phyloP scores from a whole-genome alignment of 2,329 filamentous ascomycete genomes.

The Cercospora citrullina region DNA sequence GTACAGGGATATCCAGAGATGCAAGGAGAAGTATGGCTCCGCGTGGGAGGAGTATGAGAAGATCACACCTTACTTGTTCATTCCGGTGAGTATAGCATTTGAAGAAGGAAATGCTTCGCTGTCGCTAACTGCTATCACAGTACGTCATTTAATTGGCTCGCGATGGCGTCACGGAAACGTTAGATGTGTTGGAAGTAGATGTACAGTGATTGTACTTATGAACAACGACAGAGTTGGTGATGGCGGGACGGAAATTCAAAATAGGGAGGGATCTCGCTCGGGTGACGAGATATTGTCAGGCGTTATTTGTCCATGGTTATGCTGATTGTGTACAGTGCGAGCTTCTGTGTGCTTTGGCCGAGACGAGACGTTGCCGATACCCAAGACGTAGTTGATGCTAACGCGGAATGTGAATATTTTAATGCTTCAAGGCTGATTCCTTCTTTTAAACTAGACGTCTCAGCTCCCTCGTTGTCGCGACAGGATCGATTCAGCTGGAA shows the following conservation, averaged over 20 bases:
- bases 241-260: background rate
- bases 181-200: background rate
- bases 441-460: background rate
- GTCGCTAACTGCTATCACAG: slow-evolving; percentile 21
- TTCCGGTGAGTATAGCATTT: slow-evolving; percentile 54
- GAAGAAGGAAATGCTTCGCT: no score
- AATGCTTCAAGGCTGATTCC: background rate
- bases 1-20: slow-evolving; percentile 71
- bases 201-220: slow-evolving; percentile 1
- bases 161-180: background rate
- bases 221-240: background rate
- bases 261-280: background rate
- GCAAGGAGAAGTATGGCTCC: slow-evolving; percentile 75
- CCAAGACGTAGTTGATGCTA: background rate
- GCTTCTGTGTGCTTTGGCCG: background rate
- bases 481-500: background rate
- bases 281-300: background rate
- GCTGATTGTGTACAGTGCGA: slow-evolving; percentile 11
- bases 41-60: slow-evolving; percentile 80
- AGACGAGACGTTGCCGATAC: slow-evolving; percentile 11
- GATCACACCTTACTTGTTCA: slow-evolving; percentile 79
- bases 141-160: slow-evolving; percentile 24
- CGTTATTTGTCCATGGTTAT: background rate
- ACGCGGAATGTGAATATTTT: slow-evolving; percentile 1
- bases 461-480: background rate